phyloP scores from a whole-genome alignment of 2,329 filamentous ascomycete species.

The Shiraia bambusicola region DNA sequence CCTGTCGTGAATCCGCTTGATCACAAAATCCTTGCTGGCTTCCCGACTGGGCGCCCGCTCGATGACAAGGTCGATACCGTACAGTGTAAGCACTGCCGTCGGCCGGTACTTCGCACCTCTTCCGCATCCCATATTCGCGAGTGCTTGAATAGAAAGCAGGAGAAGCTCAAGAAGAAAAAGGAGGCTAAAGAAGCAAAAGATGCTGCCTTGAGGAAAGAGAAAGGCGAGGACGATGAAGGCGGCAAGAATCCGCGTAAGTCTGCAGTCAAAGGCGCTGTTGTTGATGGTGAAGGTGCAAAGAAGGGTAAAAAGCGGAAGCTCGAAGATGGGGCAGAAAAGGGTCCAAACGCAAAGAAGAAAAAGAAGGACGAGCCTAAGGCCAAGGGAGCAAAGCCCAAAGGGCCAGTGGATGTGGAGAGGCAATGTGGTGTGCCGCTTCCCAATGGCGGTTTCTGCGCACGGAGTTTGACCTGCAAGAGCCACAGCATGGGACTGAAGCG shows the following conservation, averaged over 20 bases:
- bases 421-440: conserved; percentile 87
- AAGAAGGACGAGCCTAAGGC: conserved; percentile 90
- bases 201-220: conserved; percentile 51
- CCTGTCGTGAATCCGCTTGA: conserved; percentile 64
- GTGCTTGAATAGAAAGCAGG: conserved; percentile 80
- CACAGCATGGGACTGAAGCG: conserved; percentile 95
- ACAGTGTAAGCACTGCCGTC: conserved; percentile 90
- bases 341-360: conserved; percentile 78
- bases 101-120: conserved; percentile 73
- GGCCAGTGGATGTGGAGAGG: conserved; percentile 89
- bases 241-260: conserved; percentile 45
- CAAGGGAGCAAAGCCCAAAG: conserved; percentile 82
- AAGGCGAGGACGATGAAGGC: conserved; percentile 47
- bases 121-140: conserved; percentile 78
- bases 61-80: conserved; percentile 78
- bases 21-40: conserved; percentile 73
- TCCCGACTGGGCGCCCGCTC: conserved; percentile 77
- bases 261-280: conserved; percentile 42
- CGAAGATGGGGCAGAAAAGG: conserved; percentile 69
- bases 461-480: conserved; percentile 89
- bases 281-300: conserved; percentile 43
- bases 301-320: conserved; percentile 53
- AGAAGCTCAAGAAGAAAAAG: conserved; percentile 61
- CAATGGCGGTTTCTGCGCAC: conserved; percentile 83
- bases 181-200: conserved; percentile 63